Percentiles rank a stretch among this genome's conserved stretches.
Conservation (phyloP, 148 eudicot species). For the Fagopyrum homotropicum region DNA sequence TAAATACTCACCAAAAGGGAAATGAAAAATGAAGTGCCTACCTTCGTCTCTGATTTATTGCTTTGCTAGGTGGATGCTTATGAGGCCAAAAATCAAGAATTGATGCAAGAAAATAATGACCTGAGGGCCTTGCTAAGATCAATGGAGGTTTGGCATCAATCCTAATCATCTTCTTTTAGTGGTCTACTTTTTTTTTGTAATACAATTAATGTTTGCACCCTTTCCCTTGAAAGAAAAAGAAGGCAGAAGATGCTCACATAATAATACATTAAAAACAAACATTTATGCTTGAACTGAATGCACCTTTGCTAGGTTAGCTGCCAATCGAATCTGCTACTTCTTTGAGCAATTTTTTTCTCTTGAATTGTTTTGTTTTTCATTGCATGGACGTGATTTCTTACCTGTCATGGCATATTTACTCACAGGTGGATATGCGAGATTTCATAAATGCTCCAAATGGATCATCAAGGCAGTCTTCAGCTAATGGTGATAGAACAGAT, state of each 20-base stretch:
- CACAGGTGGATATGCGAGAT: constrained; percentile 97
- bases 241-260: not conserved
- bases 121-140: constrained; percentile 88
- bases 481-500: constrained; percentile 47
- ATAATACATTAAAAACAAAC: not conserved
- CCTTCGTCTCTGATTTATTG: constrained; percentile 11
- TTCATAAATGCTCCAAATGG: constrained; percentile 93
- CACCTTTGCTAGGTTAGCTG: not conserved
- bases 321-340: not conserved
- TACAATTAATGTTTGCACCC: not conserved
- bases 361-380: not conserved
- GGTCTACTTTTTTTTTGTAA: not conserved
- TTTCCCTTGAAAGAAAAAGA: not conserved
- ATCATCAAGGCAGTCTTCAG: constrained; percentile 49
- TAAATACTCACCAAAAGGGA: not conserved
- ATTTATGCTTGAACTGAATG: not conserved
- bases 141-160: constrained; percentile 54
- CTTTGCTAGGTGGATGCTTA: constrained; percentile 84
- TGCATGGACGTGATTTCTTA: not conserved
- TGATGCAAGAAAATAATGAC: constrained; percentile 88
- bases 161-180: not conserved
- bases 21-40: not conserved
- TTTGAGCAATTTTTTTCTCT: not conserved
- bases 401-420: constrained; percentile 1
- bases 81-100: constrained; percentile 94